Evolutionary conservation across 148 eudicot genomes (phyloP).

Genomic region (Fagopyrum tataricum): DNA sequence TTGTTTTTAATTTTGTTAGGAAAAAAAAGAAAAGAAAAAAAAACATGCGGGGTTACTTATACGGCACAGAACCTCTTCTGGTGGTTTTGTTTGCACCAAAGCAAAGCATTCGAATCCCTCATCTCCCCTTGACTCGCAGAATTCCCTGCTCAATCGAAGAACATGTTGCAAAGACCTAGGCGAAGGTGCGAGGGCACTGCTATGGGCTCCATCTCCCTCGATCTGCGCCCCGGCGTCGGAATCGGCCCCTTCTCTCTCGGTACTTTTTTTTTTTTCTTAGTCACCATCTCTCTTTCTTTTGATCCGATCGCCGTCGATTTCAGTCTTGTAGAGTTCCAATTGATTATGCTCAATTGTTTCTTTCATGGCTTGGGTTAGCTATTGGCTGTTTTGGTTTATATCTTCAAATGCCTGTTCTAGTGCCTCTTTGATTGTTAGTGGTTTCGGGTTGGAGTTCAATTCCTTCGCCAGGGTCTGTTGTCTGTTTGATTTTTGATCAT

Average conservation of each 20-base stretch:
- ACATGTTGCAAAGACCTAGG: slow-evolving; percentile 51
- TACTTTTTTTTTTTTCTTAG: slow-evolving; percentile 15
- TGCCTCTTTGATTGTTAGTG: background rate
- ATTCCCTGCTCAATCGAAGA: background rate
- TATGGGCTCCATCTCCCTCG: slow-evolving; percentile 81
- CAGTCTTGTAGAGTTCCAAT: background rate
- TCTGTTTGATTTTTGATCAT: background rate
- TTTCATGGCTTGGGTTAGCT: background rate
- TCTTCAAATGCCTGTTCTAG: background rate
- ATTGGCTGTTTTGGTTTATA: background rate
- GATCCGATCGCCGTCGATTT: background rate
- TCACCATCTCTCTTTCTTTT: background rate
- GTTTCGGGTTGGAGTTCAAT: background rate
- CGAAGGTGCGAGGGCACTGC: slow-evolving; percentile 87
- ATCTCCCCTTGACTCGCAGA: background rate
- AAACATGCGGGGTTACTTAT: background rate
- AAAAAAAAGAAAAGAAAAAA: too few relatives aligned
- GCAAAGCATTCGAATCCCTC: background rate
- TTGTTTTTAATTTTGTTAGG: too few relatives aligned
- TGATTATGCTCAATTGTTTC: background rate
- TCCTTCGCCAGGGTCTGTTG: background rate
- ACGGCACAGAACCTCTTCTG: background rate
- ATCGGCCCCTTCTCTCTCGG: slow-evolving; percentile 86
- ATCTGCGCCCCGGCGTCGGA: slow-evolving; percentile 85
- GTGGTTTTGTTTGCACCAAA: background rate